Base-by-base conservation (phyloP, 2,329 filamentous ascomycete genomes). In the Fusarium sp. region DNA sequence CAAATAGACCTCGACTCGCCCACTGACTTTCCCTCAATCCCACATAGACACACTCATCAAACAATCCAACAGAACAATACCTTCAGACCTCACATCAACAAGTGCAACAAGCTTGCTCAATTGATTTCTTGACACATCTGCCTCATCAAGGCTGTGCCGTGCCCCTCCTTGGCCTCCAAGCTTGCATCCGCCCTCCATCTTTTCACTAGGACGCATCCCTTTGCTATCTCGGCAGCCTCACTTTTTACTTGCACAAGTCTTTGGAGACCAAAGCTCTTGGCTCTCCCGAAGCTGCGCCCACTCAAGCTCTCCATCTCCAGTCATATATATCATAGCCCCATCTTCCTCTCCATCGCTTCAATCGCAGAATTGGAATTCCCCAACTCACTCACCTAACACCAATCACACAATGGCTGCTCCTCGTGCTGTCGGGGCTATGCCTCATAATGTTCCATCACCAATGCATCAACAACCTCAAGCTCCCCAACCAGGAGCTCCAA, bases 181-280 rank as follows among this genome's bases (percentile, higher is more conserved):
- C 55, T 54, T 31, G 46, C 58, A 55, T 54, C 50, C 63, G n/a
- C 63, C 67, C 67, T 54, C 67, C 67, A 63, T 61, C 67, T 44
- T 68, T 35, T 35, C 24, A 38, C 21, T 52, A 67, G 42, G 48
- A 64, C 67, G 42, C 67, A 70, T 38, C 55, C 67, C 35, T 64
- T 29, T 41, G 31, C 23, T 28, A 62, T 66, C 52, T 71, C 68
- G 64, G 35, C 68, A 63, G 68, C 68, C 68, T 70, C 64, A 70
- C 68, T 70, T 63, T 71, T 49, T 6, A 24, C 31, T 31, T 47
- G 21, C 58, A 28, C 35, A 53, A 37, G 38, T 56, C 23, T 49
- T 37, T 53, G 24, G 46, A 41, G 13, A 42, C 21, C 31, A 15
- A 35, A 26, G n/a, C 11, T 41, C 38, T 26, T 21, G 21, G 23